phyloP scores from a whole-genome alignment of 192 early-diverging fungal genomes.

The Funneliformis geosporum region DNA sequence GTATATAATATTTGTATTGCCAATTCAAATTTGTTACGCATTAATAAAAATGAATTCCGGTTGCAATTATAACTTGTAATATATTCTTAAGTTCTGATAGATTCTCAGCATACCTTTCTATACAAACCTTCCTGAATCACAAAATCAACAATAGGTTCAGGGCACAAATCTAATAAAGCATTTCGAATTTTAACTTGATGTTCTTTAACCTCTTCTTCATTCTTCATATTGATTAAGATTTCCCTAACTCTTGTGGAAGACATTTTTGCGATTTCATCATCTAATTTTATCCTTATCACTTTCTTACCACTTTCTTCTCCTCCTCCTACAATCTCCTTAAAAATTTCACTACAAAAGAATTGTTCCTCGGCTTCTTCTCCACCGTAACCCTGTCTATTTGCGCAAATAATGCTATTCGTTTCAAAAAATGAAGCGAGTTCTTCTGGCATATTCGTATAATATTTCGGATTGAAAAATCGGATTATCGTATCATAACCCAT shows the following conservation, averaged over 20 bases:
- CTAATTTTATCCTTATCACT: constrained; percentile 9
- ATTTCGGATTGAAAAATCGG: constrained; percentile 73
- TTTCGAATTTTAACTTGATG: too few relatives aligned
- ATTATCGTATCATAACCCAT: constrained; percentile 82
- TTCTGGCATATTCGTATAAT: constrained; percentile 57
- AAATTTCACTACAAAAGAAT: background rate
- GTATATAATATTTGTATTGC: too few relatives aligned
- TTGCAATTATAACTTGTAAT: background rate
- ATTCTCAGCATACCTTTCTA: background rate
- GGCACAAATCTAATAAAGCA: background rate
- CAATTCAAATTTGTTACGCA: too few relatives aligned
- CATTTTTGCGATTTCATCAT: constrained; percentile 19
- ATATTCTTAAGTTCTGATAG: background rate
- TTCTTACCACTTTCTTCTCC: background rate
- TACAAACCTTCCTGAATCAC: background rate
- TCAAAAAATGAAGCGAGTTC: constrained; percentile 64
- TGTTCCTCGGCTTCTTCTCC: background rate
- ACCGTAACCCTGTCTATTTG: constrained; percentile 46
- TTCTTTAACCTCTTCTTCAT: background rate
- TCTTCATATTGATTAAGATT: background rate
- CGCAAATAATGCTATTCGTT: constrained; percentile 46
- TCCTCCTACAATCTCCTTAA: background rate
- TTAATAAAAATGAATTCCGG: too few relatives aligned
- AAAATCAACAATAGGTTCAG: background rate
- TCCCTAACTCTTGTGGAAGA: constrained; percentile 6